A percentile compares a stretch with the other conserved stretches of the same genome.
Evolutionary conservation across 2,329 filamentous ascomycete species (phyloP).

Genomic region (Metarhizium sp.): DNA sequence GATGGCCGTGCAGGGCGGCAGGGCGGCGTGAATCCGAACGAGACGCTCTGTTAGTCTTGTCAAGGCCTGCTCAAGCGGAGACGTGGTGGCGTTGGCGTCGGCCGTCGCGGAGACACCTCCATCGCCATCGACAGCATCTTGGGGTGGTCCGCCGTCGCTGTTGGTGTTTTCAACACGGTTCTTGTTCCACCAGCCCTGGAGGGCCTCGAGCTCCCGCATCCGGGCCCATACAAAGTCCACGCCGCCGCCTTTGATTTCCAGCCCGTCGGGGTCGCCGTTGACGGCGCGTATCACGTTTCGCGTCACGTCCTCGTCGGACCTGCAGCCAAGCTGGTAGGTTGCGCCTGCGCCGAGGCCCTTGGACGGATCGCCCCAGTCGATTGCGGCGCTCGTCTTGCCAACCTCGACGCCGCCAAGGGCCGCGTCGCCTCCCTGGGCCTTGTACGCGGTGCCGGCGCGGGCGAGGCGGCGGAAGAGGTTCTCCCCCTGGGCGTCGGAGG

Average conservation of each 20-base stretch:
- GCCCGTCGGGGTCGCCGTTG: conserved; percentile 46
- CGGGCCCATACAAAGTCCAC: conserved; percentile 60
- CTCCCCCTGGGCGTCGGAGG: conserved; percentile 68
- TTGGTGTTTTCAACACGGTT: conserved; percentile 33
- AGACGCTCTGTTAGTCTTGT: conserved; percentile 38
- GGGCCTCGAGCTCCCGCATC: conserved; percentile 54
- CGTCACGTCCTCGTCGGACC: conserved; percentile 49
- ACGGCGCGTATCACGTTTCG: conserved; percentile 48
- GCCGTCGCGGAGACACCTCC: no score
- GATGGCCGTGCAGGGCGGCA: conserved; percentile 57
- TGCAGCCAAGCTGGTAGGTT: conserved; percentile 46
- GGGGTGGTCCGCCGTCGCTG: conserved; percentile 25
- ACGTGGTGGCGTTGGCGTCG: conserved; percentile 9
- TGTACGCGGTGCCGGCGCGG: conserved; percentile 52
- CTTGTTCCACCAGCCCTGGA: conserved; percentile 59
- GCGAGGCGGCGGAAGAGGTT: conserved; percentile 80
- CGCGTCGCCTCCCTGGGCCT: conserved; percentile 47
- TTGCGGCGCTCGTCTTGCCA: conserved; percentile 60
- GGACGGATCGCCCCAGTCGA: conserved; percentile 81
- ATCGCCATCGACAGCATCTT: background rate
- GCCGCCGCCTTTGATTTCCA: conserved; percentile 47
- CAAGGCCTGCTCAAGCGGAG: conserved; percentile 36
- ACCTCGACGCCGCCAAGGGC: conserved; percentile 46
- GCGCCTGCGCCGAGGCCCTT: conserved; percentile 48
- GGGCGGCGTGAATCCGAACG: conserved; percentile 42